These are phyloP conservation scores for Pestalotiopsis sp. DNA, from an alignment of 2,329 filamentous ascomycete genomes.

Conservation along the genomic window DNA sequence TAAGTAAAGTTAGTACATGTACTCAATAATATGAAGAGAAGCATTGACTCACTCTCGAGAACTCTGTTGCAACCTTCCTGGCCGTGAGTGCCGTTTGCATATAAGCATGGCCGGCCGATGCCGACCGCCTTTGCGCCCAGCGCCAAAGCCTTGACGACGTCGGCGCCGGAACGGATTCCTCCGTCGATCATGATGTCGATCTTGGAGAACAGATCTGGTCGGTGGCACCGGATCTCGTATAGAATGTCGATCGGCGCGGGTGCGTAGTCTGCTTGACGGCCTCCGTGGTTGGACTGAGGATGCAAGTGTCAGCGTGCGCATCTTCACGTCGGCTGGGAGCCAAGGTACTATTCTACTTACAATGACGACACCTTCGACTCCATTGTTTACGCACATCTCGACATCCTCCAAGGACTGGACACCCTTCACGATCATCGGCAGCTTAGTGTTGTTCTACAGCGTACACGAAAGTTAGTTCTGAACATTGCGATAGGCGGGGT, in stretches of 20 bases:
- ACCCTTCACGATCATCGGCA: constrained; percentile 1
- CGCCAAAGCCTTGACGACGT: constrained; percentile 7
- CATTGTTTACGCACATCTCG: background rate
- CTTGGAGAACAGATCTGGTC: constrained; percentile 1
- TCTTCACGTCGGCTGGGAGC: background rate
- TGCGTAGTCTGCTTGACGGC: background rate
- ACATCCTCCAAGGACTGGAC: constrained; percentile 1
- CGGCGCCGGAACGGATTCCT: background rate
- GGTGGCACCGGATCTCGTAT: background rate
- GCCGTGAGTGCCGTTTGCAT: constrained; percentile 8
- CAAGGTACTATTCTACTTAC: background rate
- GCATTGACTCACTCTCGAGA: background rate
- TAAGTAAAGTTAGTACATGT: background rate
- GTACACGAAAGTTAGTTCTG: background rate
- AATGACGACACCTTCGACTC: constrained; percentile 3
- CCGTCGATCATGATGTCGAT: constrained; percentile 7
- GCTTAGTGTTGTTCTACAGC: background rate
- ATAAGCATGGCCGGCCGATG: background rate
- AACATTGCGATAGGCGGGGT: too few relatives aligned
- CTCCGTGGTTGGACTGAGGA: constrained; percentile 5
- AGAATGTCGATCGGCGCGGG: constrained; percentile 2
- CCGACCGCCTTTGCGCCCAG: constrained; percentile 7
- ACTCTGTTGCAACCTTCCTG: background rate
- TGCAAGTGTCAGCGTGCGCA: background rate
- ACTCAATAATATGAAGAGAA: too few relatives aligned